Conservation (phyloP, 192 early-diverging fungal genomes). For the Coemansia reversa region DNA sequence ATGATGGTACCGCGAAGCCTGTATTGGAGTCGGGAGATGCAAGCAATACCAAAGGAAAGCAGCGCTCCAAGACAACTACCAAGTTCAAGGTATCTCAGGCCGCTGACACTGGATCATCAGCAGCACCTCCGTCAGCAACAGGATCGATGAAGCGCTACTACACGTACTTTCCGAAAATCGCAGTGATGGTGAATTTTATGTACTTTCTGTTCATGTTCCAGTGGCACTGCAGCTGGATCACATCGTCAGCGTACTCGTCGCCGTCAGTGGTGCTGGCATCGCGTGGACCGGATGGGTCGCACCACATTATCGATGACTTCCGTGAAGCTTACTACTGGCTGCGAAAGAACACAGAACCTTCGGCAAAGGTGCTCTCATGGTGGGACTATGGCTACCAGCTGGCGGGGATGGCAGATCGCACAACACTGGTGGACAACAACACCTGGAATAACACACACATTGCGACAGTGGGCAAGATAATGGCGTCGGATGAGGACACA, state of each 20-base stretch:
- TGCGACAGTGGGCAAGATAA: conserved; percentile 93
- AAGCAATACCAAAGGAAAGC: neutral
- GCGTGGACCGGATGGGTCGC: conserved; percentile 81
- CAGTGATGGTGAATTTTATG: conserved; percentile 65
- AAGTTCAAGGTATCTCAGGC: conserved; percentile 1
- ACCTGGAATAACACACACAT: conserved; percentile 99
- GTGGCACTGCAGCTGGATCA: conserved; percentile 99
- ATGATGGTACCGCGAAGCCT: conserved; percentile 21
- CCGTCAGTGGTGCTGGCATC: conserved; percentile 98
- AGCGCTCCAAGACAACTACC: neutral
- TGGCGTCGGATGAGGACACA: conserved; percentile 88
- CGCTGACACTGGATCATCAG: neutral
- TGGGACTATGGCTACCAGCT: conserved; percentile 99
- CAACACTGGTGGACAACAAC: conserved; percentile 98
- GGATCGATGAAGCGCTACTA: conserved; percentile 29
- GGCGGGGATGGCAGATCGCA: conserved; percentile 97
- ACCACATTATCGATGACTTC: conserved; percentile 99
- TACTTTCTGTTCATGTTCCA: conserved; percentile 83
- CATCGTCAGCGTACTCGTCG: conserved; percentile 96
- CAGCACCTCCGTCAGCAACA: conserved; percentile 2
- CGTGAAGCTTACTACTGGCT: conserved; percentile 99
- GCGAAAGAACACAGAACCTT: conserved; percentile 88
- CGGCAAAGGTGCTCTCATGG: conserved; percentile 97
- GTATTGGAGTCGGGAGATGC: conserved; percentile 23
- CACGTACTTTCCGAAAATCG: conserved; percentile 26